phyloP scores from a whole-genome alignment of 768 basidiomycete species.

The Lactarius hengduanensis region DNA sequence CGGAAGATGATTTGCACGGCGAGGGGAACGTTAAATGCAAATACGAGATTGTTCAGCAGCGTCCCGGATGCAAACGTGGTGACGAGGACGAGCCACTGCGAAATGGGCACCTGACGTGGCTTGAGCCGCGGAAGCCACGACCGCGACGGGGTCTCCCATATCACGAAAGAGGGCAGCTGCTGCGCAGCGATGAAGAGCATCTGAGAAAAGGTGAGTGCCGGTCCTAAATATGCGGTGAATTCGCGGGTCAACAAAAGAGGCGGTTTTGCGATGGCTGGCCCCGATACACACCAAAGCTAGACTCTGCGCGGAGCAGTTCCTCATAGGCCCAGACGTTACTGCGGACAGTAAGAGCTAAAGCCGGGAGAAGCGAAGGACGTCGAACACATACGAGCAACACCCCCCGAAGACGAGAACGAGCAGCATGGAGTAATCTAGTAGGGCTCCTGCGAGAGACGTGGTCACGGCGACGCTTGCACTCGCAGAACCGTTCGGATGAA shows the following conservation, averaged over 20 bases:
- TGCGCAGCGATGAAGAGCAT: slow-evolving; percentile 75
- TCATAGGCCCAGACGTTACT: slow-evolving; percentile 83
- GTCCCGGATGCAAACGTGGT: slow-evolving; percentile 63
- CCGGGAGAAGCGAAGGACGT: slow-evolving; percentile 10
- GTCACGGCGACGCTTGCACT: not conserved
- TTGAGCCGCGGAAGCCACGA: slow-evolving; percentile 52
- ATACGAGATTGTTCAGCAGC: slow-evolving; percentile 80
- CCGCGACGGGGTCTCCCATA: slow-evolving; percentile 29
- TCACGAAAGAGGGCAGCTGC: slow-evolving; percentile 62
- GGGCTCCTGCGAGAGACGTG: slow-evolving; percentile 29
- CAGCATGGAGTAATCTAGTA: slow-evolving; percentile 43
- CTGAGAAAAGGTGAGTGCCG: slow-evolving; percentile 82
- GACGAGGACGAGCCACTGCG: slow-evolving; percentile 70
- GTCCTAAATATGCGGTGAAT: slow-evolving; percentile 45
- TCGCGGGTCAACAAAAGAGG: not conserved
- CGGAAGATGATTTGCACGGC: slow-evolving; percentile 83
- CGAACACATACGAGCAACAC: slow-evolving; percentile 71
- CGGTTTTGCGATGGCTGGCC: no score
- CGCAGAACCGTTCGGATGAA: not conserved
- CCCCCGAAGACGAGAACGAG: slow-evolving; percentile 73
- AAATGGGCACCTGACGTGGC: slow-evolving; percentile 64
- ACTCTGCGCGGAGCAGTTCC: slow-evolving; percentile 65
- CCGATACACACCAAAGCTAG: slow-evolving; percentile 54
- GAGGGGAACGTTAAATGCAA: slow-evolving; percentile 71
- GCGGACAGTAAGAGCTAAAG: not conserved